phyloP scores from a whole-genome alignment of 1,139 yeast genomes.

The Pichia norvegensis region DNA sequence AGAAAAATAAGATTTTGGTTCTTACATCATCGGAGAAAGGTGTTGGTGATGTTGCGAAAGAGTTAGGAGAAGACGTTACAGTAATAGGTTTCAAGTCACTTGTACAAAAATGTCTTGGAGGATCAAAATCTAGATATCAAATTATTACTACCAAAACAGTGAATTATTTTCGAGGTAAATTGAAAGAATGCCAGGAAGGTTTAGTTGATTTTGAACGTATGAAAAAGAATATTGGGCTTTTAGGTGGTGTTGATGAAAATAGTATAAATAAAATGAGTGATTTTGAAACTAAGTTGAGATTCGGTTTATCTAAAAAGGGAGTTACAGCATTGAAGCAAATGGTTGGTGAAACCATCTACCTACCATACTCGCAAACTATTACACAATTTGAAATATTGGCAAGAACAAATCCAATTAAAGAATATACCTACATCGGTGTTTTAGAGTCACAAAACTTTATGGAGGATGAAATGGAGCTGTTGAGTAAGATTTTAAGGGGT shows the following conservation, averaged over 20 bases:
- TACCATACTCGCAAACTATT: slow-evolving; percentile 3
- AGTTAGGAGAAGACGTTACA: neutral
- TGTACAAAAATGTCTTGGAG: slow-evolving; percentile 1
- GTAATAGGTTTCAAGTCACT: slow-evolving; percentile 2
- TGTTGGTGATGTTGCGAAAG: neutral
- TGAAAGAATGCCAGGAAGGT: neutral
- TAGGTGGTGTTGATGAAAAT: neutral
- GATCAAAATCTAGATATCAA: slow-evolving; percentile 2
- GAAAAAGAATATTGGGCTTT: neutral
- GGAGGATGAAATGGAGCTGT: slow-evolving; percentile 4
- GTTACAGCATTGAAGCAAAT: neutral
- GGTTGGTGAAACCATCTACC: slow-evolving; percentile 4
- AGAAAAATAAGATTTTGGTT: neutral
- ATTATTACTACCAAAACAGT: neutral
- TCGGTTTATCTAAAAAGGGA: slow-evolving; percentile 3
- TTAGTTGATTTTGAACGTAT: neutral
- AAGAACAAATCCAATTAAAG: neutral
- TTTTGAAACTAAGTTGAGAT: slow-evolving; percentile 2
- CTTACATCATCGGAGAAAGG: neutral
- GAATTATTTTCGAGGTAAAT: neutral
- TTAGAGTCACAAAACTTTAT: slow-evolving; percentile 5
- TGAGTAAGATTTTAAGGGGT: neutral
- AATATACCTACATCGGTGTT: slow-evolving; percentile 1
- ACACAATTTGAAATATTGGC: neutral
- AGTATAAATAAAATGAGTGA: neutral